Conservation (phyloP, 1,284 basidiomycete species). For the Heterobasidion irregulare region DNA sequence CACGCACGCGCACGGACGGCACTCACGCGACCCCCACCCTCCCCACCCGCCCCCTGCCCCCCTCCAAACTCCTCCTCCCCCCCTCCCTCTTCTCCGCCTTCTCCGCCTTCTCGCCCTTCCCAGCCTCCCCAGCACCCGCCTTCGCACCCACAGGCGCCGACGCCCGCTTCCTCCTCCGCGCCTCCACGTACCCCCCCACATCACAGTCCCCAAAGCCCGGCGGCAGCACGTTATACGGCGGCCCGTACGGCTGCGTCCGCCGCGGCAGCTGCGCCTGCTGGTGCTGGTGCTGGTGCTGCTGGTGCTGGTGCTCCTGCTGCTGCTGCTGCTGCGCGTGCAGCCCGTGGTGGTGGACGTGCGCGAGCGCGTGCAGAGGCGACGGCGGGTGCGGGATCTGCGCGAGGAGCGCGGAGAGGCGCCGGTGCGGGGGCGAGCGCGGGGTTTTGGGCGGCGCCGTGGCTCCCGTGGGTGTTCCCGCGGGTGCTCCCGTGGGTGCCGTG, state of each 20-base stretch:
- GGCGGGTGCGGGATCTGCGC: neutral
- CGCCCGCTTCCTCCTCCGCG: neutral
- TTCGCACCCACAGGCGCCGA: neutral
- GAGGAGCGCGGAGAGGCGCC: neutral
- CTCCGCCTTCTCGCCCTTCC: too few species aligned
- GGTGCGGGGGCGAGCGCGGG: neutral
- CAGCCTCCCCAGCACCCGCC: neutral
- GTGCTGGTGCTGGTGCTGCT: too few species aligned
- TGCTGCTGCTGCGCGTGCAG: too few species aligned
- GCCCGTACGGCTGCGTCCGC: constrained; percentile 34
- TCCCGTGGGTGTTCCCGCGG: neutral
- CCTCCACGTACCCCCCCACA: constrained; percentile 2
- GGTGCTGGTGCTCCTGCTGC: too few species aligned
- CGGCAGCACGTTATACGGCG: constrained; percentile 32
- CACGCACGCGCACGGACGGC: too few species aligned
- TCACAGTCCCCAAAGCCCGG: constrained; percentile 10
- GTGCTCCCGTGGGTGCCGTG: too few species aligned
- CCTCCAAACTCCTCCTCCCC: too few species aligned
- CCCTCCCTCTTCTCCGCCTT: neutral
- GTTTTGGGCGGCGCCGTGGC: neutral
- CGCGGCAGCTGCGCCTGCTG: constrained; percentile 7
- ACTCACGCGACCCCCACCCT: too few species aligned
- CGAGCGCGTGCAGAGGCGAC: neutral
- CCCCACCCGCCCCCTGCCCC: too few species aligned
- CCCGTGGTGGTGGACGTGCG: neutral